Evolutionary conservation across 2,329 filamentous ascomycete species (phyloP), one percentile per base, ranked within the genome.

Genomic region (Aspergillus sp.): DNA sequence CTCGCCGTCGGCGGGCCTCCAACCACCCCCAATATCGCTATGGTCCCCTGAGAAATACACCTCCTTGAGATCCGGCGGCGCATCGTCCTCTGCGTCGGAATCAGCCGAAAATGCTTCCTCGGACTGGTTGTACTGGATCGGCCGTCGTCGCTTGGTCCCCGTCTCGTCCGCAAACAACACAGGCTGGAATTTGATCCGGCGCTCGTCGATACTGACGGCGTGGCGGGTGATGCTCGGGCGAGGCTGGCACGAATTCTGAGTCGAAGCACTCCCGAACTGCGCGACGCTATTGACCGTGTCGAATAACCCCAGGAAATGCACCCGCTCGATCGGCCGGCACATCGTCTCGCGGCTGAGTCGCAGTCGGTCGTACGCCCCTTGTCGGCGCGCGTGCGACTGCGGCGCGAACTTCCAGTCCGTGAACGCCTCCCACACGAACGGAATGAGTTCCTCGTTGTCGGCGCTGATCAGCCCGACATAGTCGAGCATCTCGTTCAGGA

Each of bases 1-100:
- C 30, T 32, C 30, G 6, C 8, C 57, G 56, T 85, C 83, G 12
- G 72, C 72, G 0, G 50, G 44, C 29, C 48, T 61, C 85, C 85
- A 88, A 0, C 86, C 86, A 6, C 86, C 86, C 0, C 86, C 86
- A 19, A 89, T 78, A 51, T 89, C 86, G 2, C 78, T 84, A 50
- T 91, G 86, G 4, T 81, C 80, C 1, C 86, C 86, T 0, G 85
- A 72, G 55, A 91, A 91, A 57, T 65, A 70, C 2, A 90, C 78
- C 57, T 91, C 86, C 50, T 85, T 77, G 34, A 90, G 82, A 53
- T 90, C 83, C 58, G n/a, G n/a, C 9, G 9, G 9, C 0, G 48
- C 38, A 3, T 47, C 41, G 2, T 51, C 41, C 28, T 34, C 44
- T 34, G 26, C 34, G 19, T 10, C 35, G 33, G 4, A 42, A 9